Conservation (phyloP, 2,329 filamentous ascomycete genomes). For the Aspergillus calidoustus region DNA sequence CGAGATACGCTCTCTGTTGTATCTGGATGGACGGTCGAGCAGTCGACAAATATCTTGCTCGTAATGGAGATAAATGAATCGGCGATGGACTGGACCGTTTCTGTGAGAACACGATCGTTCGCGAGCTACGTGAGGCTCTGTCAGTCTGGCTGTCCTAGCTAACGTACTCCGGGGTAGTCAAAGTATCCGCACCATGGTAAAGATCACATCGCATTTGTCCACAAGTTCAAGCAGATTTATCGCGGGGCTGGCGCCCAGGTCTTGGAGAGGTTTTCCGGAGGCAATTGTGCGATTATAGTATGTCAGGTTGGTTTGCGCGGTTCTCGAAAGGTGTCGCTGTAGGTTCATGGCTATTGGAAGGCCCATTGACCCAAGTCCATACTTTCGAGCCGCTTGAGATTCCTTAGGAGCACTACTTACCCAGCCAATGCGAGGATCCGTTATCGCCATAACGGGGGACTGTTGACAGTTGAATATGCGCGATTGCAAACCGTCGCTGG, state of each 20-base stretch:
- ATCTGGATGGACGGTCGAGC: constrained; percentile 82
- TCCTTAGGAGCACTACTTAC: constrained; percentile 24
- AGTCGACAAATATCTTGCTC: constrained; percentile 83
- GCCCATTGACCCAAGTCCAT: constrained; percentile 52
- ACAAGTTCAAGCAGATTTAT: constrained; percentile 39
- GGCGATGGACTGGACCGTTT: constrained; percentile 33
- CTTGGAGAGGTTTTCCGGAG: constrained; percentile 41
- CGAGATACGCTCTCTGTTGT: constrained; percentile 50
- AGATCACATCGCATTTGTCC: constrained; percentile 45
- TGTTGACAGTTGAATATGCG: not conserved
- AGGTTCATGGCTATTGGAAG: constrained; percentile 50
- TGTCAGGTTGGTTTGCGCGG: constrained; percentile 35
- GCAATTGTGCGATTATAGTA: constrained; percentile 50
- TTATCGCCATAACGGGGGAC: not conserved
- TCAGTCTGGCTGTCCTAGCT: not conserved
- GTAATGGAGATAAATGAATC: constrained; percentile 46
- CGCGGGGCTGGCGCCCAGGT: constrained; percentile 40
- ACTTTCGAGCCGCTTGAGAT: constrained; percentile 25
- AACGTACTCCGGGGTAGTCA: not conserved
- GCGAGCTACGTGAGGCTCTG: constrained; percentile 33
- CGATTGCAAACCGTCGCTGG: not conserved
- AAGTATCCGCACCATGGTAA: constrained; percentile 38
- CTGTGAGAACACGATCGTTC: constrained; percentile 45
- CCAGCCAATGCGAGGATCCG: constrained; percentile 39
- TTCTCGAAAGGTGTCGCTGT: constrained; percentile 44